Percentiles rank a stretch among this genome's conserved stretches.
phyloP scores from a whole-genome alignment of 805 yeast species.

The Brettanomyces bruxellensis region DNA sequence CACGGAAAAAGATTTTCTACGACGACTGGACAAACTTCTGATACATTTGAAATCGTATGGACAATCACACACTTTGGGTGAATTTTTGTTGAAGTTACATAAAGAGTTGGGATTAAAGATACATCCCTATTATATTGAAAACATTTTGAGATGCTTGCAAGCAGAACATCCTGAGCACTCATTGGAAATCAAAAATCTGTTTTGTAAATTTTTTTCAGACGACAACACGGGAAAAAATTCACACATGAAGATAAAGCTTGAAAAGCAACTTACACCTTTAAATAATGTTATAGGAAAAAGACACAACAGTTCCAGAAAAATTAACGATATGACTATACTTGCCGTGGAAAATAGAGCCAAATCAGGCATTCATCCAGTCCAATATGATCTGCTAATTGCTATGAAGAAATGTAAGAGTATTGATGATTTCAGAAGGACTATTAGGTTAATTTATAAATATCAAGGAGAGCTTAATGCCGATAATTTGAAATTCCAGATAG shows the following conservation, averaged over 20 bases:
- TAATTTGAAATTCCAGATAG: slow-evolving; percentile 10
- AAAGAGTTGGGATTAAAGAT: slow-evolving; percentile 13
- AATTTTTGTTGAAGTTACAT: slow-evolving; percentile 19
- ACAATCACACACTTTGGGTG: slow-evolving; percentile 14
- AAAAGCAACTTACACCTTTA: background rate
- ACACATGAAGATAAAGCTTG: background rate
- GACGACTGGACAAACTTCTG: slow-evolving; percentile 8
- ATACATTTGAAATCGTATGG: slow-evolving; percentile 9
- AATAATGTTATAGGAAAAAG: background rate
- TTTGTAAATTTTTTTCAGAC: slow-evolving; percentile 2
- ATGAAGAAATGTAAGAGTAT: background rate
- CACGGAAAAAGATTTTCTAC: slow-evolving; percentile 4
- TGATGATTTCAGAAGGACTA: background rate
- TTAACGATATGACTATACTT: slow-evolving; percentile 6
- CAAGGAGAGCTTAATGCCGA: background rate
- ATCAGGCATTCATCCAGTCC: slow-evolving; percentile 18
- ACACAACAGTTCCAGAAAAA: slow-evolving; percentile 3
- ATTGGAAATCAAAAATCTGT: slow-evolving; percentile 10
- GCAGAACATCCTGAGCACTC: slow-evolving; percentile 14
- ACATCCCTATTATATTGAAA: slow-evolving; percentile 10
- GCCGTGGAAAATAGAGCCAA: slow-evolving; percentile 16
- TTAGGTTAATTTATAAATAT: background rate
- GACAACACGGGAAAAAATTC: background rate
- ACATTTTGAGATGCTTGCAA: slow-evolving; percentile 14
- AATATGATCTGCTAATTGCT: slow-evolving; percentile 7